These are phyloP conservation scores for Monilinia fructigena DNA, from an alignment of 2,329 filamentous ascomycete species.

Conservation along the genomic window DNA sequence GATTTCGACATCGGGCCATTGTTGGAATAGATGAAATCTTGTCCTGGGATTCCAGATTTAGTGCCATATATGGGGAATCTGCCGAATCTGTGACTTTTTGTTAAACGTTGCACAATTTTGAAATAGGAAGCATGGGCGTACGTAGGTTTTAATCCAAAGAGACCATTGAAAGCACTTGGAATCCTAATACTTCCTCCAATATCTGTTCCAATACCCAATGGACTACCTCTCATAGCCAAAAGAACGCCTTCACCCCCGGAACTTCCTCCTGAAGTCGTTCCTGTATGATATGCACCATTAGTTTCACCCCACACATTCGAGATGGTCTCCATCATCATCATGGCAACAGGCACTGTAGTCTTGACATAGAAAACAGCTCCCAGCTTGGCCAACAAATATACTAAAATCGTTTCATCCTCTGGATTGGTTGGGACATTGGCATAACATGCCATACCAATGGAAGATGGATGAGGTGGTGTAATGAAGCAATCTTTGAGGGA, in stretches of 20 bases:
- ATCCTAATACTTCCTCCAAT: slow-evolving; percentile 43
- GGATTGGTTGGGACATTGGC: slow-evolving; percentile 39
- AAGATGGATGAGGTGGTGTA: slow-evolving; percentile 40
- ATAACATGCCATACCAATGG: slow-evolving; percentile 42
- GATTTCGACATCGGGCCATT: slow-evolving; percentile 22
- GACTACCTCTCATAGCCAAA: slow-evolving; percentile 23
- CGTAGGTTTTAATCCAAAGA: slow-evolving; percentile 44
- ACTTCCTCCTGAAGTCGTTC: slow-evolving; percentile 35
- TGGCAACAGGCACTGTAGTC: slow-evolving; percentile 70
- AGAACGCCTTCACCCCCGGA: slow-evolving; percentile 31
- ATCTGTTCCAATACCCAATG: slow-evolving; percentile 25
- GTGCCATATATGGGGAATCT: slow-evolving; percentile 21
- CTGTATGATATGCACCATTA: slow-evolving; percentile 41
- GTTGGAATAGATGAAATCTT: slow-evolving; percentile 21
- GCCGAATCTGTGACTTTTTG: slow-evolving; percentile 37
- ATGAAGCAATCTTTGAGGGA: slow-evolving; percentile 45
- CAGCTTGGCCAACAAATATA: slow-evolving; percentile 43
- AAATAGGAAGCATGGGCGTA: slow-evolving; percentile 23
- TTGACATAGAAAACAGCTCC: slow-evolving; percentile 80
- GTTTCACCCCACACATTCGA: slow-evolving; percentile 30
- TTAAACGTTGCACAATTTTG: slow-evolving; percentile 2
- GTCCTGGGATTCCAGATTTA: slow-evolving; percentile 22
- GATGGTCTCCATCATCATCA: slow-evolving; percentile 39
- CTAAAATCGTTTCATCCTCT: slow-evolving; percentile 40
- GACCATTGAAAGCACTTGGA: slow-evolving; percentile 42